These are phyloP conservation scores for Zymoseptoria crescenta DNA, from an alignment of 2,329 filamentous ascomycete species.

Conservation along the genomic window DNA sequence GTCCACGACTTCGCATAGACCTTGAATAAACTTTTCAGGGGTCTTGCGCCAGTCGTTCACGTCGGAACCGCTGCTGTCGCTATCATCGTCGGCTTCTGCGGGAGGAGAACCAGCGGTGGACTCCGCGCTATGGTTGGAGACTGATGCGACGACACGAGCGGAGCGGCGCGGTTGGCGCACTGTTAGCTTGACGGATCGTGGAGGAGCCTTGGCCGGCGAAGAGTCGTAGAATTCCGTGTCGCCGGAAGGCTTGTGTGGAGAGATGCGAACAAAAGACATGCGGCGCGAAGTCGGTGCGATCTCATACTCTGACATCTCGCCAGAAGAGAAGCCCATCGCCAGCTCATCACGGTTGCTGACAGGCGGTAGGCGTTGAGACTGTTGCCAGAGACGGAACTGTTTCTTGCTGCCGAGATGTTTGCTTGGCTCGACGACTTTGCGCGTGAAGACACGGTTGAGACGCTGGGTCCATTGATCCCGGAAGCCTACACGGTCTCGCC, in stretches of 20 bases:
- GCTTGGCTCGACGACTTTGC: conserved; percentile 39
- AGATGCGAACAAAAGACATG: conserved; percentile 22
- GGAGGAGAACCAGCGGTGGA: conserved; percentile 4
- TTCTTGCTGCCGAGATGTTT: conserved; percentile 36
- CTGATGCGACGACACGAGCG: conserved; percentile 20
- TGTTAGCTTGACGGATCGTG: conserved; percentile 1
- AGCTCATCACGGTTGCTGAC: conserved; percentile 9
- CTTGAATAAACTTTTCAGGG: conserved; percentile 47
- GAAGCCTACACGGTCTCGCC: conserved; percentile 74
- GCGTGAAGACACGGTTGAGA: conserved; percentile 59
- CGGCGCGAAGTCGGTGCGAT: conserved; percentile 9
- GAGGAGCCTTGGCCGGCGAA: conserved; percentile 4
- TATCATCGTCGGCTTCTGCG: conserved; percentile 26
- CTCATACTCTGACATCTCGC: conserved; percentile 3
- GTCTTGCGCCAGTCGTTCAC: conserved; percentile 27
- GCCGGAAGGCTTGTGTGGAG: conserved; percentile 18
- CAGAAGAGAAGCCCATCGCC: conserved; percentile 4
- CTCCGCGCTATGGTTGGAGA: conserved; percentile 13
- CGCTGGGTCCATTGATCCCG: conserved; percentile 69
- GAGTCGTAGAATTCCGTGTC: conserved; percentile 22
- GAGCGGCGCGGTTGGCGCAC: conserved; percentile 23
- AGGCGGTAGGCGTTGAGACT: not conserved
- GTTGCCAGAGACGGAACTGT: conserved; percentile 34
- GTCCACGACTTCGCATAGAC: conserved; percentile 62
- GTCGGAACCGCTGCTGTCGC: conserved; percentile 16